Base-by-base conservation (phyloP, 2,329 filamentous ascomycete species). In the Scleromitrula shiraiana region DNA sequence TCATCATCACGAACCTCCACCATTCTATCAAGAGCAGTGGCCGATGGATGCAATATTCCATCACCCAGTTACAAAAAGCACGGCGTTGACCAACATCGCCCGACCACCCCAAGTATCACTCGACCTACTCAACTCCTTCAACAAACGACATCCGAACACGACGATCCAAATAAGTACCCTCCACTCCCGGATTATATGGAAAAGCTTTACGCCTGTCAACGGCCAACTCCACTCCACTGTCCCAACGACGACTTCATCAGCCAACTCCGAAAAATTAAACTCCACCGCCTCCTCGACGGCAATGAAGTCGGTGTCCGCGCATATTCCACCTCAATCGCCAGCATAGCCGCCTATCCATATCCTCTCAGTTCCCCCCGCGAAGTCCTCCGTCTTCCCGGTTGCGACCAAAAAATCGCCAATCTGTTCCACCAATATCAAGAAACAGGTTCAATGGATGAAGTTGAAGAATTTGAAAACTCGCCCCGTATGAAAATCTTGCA, bases 251-350 rank as follows among this genome's bases (percentile, higher is more conserved):
- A 65, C 0, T 97, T 98, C 63, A 78, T 96, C 35, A 67, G 76
- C 1, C 74, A 85, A 51, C 73, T 98, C 5, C 77, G 81, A 56
- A 82, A 83, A 50, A 88, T 97, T 55, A 79, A 84, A 38, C 78
- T 77, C 2, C 75, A 83, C 2, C 78, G 91, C 19, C 73, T 79
- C 14, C 71, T 96, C 2, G 81, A 76, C 1, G 78, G 80, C 7
- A 89, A 96, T 58, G 75, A 85, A 39, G 80, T 94, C 50, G 88
- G 88, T 2, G 80, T 90, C 0, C 78, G 88, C 41, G 89, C 91
- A 0, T 97, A 97, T 63, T 90, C 85, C 24, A 89, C 85, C 2
- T 82, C 85, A 10, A 95, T 97, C 55, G 88, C 93, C 5, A 70
- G 86, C 0, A 65, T 98, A 15, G 80, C 87, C 3, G 87, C 91